Conservation (phyloP, 108 stramenopile species). For the Nannochloropsis gaditana region DNA sequence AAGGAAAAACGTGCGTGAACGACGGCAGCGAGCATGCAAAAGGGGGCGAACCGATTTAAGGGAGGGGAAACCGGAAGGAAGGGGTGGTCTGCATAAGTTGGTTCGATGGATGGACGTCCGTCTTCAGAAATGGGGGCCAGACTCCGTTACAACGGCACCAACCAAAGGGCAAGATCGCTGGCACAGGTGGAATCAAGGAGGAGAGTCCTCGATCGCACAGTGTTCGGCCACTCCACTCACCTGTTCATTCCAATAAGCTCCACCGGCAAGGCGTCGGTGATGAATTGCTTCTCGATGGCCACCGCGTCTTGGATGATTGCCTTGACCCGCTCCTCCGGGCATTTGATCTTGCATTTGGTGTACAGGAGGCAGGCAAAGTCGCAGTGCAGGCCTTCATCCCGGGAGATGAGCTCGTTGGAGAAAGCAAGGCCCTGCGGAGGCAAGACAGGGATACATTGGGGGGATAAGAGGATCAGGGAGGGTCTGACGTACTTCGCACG, state of each 20-base stretch:
- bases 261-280: constrained; percentile 91
- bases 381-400: constrained; percentile 89
- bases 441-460: background rate
- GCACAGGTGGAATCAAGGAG: too few relatives aligned
- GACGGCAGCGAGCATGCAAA: too few relatives aligned
- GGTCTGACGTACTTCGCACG: background rate
- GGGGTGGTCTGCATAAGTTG: too few relatives aligned
- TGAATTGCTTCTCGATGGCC: constrained; percentile 97
- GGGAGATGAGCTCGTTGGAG: constrained; percentile 94
- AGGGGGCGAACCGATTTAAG: too few relatives aligned
- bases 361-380: constrained; percentile 96
- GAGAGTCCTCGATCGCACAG: too few relatives aligned
- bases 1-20: background rate
- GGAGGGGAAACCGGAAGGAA: too few relatives aligned
- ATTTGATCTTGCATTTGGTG: constrained; percentile 75
- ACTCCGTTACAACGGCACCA: too few relatives aligned
- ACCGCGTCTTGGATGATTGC: constrained; percentile 89
- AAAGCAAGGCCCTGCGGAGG: constrained; percentile 73
- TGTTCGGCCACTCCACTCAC: background rate
- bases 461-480: background rate
- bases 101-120: too few relatives aligned
- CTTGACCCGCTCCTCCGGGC: constrained; percentile 64
- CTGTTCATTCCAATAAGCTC: constrained; percentile 99
- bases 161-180: too few relatives aligned
- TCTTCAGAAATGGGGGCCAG: too few relatives aligned